Conservation (phyloP, 2,329 filamentous ascomycete species). For the Gnomoniopsis smithogilvyi region DNA sequence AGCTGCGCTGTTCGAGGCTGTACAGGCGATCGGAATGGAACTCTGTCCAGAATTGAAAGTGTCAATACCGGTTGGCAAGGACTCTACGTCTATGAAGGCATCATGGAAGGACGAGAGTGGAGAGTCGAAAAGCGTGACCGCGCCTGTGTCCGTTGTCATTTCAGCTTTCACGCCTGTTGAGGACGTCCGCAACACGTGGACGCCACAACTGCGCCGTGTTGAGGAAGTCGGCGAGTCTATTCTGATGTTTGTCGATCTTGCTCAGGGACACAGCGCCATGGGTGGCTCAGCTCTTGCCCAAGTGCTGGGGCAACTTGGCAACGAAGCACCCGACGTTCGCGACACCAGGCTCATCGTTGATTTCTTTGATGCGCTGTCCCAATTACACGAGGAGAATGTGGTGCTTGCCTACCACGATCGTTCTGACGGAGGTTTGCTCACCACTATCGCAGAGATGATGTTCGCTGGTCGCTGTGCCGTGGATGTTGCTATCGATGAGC, state of each 20-base stretch:
- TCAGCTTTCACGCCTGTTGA: constrained; percentile 85
- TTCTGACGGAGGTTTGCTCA: constrained; percentile 89
- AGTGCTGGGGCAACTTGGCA: constrained; percentile 79
- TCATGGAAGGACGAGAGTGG: constrained; percentile 77
- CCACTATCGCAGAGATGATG: constrained; percentile 94
- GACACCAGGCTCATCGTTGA: constrained; percentile 79
- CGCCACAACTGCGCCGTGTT: constrained; percentile 75
- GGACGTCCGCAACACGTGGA: constrained; percentile 86
- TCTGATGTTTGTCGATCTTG: constrained; percentile 88
- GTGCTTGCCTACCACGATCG: constrained; percentile 94
- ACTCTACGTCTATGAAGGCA: constrained; percentile 99
- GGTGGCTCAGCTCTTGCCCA: constrained; percentile 92
- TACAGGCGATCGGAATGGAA: constrained; percentile 88
- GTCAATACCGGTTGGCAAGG: constrained; percentile 94
- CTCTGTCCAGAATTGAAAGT: constrained; percentile 88
- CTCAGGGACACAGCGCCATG: constrained; percentile 73
- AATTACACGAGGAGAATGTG: constrained; percentile 55
- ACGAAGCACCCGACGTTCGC: constrained; percentile 81
- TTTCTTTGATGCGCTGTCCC: constrained; percentile 81
- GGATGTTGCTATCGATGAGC: constrained; percentile 77
- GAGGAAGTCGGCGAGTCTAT: constrained; percentile 89
- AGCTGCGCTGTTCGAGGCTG: constrained; percentile 88
- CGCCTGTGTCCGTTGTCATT: constrained; percentile 86
- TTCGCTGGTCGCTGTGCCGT: constrained; percentile 91
- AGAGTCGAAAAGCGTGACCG: constrained; percentile 79